A percentile compares a stretch with the other conserved stretches of the same genome.
phyloP scores from a whole-genome alignment of 305 asterid genomes.

The Solanum hybrid region DNA sequence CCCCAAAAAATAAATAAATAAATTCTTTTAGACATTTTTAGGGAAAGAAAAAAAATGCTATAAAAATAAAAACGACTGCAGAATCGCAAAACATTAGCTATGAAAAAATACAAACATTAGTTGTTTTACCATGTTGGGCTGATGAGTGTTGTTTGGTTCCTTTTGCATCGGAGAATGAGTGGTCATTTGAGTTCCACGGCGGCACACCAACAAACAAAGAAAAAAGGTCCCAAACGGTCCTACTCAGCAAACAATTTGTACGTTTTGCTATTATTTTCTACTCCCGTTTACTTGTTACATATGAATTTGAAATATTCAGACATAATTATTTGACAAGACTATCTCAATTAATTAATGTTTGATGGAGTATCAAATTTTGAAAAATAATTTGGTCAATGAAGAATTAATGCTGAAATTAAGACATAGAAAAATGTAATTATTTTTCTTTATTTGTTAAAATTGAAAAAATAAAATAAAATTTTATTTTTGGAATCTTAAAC shows the following conservation, averaged over 20 bases:
- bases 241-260: not conserved
- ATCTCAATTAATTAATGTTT: not conserved
- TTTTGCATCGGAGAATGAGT: not conserved
- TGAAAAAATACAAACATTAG: not conserved
- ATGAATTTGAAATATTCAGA: too few relatives aligned
- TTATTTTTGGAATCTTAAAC: too few relatives aligned
- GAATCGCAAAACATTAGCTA: not conserved
- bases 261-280: not conserved
- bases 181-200: not conserved
- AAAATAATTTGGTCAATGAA: not conserved
- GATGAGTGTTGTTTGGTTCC: not conserved
- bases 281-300: too few relatives aligned
- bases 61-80: too few relatives aligned
- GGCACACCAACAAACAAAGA: not conserved
- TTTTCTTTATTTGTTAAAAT: too few relatives aligned
- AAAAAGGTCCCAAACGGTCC: not conserved
- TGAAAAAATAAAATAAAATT: too few relatives aligned
- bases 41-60: not conserved
- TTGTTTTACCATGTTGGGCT: not conserved
- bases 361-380: not conserved
- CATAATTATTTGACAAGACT: not conserved
- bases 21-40: too few relatives aligned
- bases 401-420: not conserved
- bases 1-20: too few relatives aligned
- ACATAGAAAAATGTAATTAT: too few relatives aligned